Conservation (phyloP, 164 flowering plant species). For the Euptelea pleiosperma region DNA sequence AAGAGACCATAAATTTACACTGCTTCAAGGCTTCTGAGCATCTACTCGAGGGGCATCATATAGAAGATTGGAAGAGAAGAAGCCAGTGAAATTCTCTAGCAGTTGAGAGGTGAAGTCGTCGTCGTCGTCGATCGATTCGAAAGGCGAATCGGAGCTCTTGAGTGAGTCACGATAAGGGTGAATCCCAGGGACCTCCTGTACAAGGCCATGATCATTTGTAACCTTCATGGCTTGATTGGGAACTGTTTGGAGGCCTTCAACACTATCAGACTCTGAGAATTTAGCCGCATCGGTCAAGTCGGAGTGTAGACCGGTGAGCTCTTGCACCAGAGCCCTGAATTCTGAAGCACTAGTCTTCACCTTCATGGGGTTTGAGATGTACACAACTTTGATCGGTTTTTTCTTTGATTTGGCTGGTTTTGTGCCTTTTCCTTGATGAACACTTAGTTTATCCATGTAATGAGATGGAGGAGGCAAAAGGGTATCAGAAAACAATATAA, state of each 20-base stretch:
- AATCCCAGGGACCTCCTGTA: no score
- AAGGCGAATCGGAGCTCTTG: constrained; percentile 10
- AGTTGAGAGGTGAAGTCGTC: constrained; percentile 33
- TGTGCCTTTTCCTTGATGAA: constrained; percentile 7
- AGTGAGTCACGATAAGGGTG: no score
- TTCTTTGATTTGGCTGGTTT: constrained; percentile 23
- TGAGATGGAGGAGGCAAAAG: no score
- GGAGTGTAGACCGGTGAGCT: constrained; percentile 76
- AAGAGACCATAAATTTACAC: background rate
- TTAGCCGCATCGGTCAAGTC: constrained; percentile 11
- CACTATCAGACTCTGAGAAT: background rate
- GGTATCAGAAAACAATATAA: no score
- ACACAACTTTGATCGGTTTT: constrained; percentile 56
- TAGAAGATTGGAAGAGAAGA: constrained; percentile 20
- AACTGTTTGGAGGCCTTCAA: constrained; percentile 1
- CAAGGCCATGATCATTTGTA: no score
- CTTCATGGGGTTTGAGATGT: constrained; percentile 86
- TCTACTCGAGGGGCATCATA: constrained; percentile 22
- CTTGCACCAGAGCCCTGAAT: constrained; percentile 71
- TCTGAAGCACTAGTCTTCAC: constrained; percentile 59
- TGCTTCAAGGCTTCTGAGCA: constrained; percentile 17
- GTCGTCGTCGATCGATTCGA: constrained; percentile 29
- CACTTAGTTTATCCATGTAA: constrained; percentile 13
- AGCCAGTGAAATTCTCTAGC: constrained; percentile 27
- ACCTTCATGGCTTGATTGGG: no score